Percentiles rank a stretch among this genome's conserved stretches.
These are phyloP conservation scores for Serendipita sp. DNA, from an alignment of 1,284 basidiomycete genomes.

Conservation along the genomic window DNA sequence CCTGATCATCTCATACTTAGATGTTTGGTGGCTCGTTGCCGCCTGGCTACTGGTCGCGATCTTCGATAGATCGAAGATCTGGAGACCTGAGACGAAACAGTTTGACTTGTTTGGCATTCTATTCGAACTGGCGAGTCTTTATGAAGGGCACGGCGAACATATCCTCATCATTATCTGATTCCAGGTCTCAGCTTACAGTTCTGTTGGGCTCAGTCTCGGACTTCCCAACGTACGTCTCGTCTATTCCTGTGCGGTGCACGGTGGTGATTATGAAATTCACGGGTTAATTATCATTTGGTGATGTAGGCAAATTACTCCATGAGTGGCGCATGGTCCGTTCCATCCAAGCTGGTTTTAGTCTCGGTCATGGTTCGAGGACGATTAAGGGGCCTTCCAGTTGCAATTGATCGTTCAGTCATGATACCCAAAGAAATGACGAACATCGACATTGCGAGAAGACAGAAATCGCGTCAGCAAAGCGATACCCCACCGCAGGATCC, in stretches of 20 bases:
- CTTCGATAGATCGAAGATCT: slow-evolving; percentile 47
- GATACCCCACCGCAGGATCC: background rate
- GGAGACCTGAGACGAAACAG: slow-evolving; percentile 37
- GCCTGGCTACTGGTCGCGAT: slow-evolving; percentile 52
- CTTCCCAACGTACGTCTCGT: slow-evolving; percentile 33
- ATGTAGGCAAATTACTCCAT: slow-evolving; percentile 45
- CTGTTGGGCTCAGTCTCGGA: slow-evolving; percentile 61
- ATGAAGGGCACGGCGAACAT: slow-evolving; percentile 21
- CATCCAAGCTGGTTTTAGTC: slow-evolving; percentile 63
- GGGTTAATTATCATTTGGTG: background rate
- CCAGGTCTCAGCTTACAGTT: slow-evolving; percentile 37
- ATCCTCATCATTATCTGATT: background rate
- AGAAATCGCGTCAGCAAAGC: background rate
- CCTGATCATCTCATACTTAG: background rate
- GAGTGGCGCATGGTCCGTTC: slow-evolving; percentile 44
- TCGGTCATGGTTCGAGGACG: slow-evolving; percentile 65
- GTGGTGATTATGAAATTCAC: background rate
- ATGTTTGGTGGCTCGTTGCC: slow-evolving; percentile 35
- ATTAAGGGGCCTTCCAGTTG: slow-evolving; percentile 59
- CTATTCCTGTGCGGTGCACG: too few species aligned
- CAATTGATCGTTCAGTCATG: slow-evolving; percentile 52
- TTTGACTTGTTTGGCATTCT: slow-evolving; percentile 51
- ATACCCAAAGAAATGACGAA: slow-evolving; percentile 28
- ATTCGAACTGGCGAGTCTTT: slow-evolving; percentile 49
- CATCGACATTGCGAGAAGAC: background rate